Evolutionary conservation across 1,284 basidiomycete genomes (phyloP).

Genomic region (Irpex sp.): DNA sequence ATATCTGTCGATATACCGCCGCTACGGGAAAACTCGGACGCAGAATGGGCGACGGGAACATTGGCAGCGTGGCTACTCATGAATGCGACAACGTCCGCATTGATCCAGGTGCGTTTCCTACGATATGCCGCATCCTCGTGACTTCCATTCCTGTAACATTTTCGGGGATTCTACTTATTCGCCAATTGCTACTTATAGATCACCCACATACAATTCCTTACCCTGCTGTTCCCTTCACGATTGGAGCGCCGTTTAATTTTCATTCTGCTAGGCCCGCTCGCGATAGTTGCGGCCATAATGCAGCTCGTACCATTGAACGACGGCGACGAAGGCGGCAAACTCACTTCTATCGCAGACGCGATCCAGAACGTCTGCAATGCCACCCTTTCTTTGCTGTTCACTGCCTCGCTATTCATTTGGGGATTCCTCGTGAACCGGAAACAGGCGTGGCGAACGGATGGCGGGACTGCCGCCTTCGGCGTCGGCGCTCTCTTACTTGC

Average conservation of each 20-base stretch:
- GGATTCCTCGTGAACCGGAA: conserved; percentile 87
- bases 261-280: conserved; percentile 85
- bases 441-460: conserved; percentile 93
- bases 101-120: conserved; percentile 67
- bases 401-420: conserved; percentile 88
- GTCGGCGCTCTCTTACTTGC: conserved; percentile 78
- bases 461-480: conserved; percentile 94
- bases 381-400: conserved; percentile 92
- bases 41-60: conserved; percentile 64
- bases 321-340: conserved; percentile 25
- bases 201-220: conserved; percentile 97
- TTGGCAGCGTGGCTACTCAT: conserved; percentile 84
- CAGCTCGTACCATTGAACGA: conserved; percentile 76
- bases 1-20: conserved; percentile 82
- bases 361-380: conserved; percentile 95
- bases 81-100: conserved; percentile 80
- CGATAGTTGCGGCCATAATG: conserved; percentile 81
- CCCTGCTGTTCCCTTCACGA: conserved; percentile 91
- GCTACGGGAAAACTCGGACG: conserved; percentile 23
- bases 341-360: conserved; percentile 67
- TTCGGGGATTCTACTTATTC: background rate
- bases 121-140: background rate
- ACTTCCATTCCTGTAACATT: background rate
- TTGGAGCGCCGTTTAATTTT: conserved; percentile 90
- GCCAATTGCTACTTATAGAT: conserved; percentile 48